Percentiles rank a stretch among this genome's conserved stretches.
These are phyloP conservation scores for Deinandra increscens DNA, from an alignment of 129 eudicot species.

Conservation along the genomic window DNA sequence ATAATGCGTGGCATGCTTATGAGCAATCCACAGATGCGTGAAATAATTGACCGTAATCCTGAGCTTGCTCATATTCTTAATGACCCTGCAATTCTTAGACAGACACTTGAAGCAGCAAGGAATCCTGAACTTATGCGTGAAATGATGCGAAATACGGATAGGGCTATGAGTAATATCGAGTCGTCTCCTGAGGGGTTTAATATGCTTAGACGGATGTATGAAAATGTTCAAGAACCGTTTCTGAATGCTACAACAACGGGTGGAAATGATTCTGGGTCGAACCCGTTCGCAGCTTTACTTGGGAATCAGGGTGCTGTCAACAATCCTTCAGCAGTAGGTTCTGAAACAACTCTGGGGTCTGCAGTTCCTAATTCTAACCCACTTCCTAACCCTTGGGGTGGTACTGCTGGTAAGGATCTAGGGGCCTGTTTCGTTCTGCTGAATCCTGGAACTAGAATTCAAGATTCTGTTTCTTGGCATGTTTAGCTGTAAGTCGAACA, in stretches of 20 bases:
- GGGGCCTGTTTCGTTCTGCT: neutral
- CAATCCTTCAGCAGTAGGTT: slow-evolving; percentile 31
- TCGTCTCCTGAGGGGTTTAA: slow-evolving; percentile 97
- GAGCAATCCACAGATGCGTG: slow-evolving; percentile 98
- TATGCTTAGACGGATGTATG: slow-evolving; percentile 98
- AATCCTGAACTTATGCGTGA: slow-evolving; percentile 99
- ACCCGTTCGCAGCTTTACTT: slow-evolving; percentile 87
- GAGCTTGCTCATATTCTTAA: slow-evolving; percentile 82
- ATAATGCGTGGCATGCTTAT: slow-evolving; percentile 77
- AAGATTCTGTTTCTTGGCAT: neutral
- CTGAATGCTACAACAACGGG: slow-evolving; percentile 88
- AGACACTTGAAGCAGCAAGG: slow-evolving; percentile 92
- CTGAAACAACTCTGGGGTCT: slow-evolving; percentile 34
- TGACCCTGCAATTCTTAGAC: slow-evolving; percentile 72
- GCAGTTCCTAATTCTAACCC: slow-evolving; percentile 84
- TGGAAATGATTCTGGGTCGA: slow-evolving; percentile 64
- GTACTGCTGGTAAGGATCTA: slow-evolving; percentile 46
- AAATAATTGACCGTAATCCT: slow-evolving; percentile 70
- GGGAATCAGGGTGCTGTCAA: slow-evolving; percentile 57
- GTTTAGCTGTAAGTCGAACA: neutral
- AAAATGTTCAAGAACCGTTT: slow-evolving; percentile 96
- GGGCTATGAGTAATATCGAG: slow-evolving; percentile 97
- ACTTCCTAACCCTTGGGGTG: slow-evolving; percentile 96
- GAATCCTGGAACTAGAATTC: neutral
- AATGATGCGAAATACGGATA: slow-evolving; percentile 95